These are phyloP conservation scores for Podila horticola DNA, from an alignment of 192 early-diverging fungal species.

Conservation along the genomic window DNA sequence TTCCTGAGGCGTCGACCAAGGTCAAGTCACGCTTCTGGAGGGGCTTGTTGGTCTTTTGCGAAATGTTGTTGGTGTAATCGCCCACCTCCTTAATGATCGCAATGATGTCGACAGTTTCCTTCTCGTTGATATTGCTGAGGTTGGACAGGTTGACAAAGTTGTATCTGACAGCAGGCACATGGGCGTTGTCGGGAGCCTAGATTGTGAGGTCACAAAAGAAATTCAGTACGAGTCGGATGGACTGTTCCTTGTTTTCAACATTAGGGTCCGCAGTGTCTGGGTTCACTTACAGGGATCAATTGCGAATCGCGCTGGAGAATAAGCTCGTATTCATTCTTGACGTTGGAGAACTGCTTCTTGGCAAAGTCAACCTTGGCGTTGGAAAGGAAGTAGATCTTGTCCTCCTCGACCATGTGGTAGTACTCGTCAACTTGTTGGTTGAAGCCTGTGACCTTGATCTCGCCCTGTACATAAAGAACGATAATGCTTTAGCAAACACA, in stretches of 20 bases:
- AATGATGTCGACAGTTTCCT: slow-evolving; percentile 78
- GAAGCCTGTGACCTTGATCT: slow-evolving; percentile 96
- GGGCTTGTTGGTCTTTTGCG: slow-evolving; percentile 66
- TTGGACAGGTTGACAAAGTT: slow-evolving; percentile 76
- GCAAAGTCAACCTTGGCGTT: slow-evolving; percentile 85
- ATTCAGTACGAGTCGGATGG: background rate
- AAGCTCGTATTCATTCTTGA: slow-evolving; percentile 95
- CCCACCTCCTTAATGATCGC: slow-evolving; percentile 75
- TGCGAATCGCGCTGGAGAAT: slow-evolving; percentile 76
- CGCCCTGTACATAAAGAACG: slow-evolving; percentile 65
- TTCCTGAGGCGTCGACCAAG: slow-evolving; percentile 80
- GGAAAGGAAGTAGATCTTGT: slow-evolving; percentile 85
- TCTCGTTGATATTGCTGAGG: slow-evolving; percentile 77
- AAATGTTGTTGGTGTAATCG: slow-evolving; percentile 67
- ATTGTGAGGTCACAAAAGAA: background rate
- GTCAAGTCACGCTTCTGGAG: slow-evolving; percentile 86
- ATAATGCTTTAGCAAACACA: background rate
- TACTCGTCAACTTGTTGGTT: slow-evolving; percentile 85
- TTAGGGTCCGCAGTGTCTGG: no score
- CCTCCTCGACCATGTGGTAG: slow-evolving; percentile 82
- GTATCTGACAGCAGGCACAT: slow-evolving; percentile 66
- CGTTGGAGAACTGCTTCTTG: slow-evolving; percentile 82
- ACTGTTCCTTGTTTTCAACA: background rate
- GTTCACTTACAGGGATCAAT: slow-evolving; percentile 60
- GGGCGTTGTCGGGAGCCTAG: slow-evolving; percentile 63